A percentile compares a stretch with the other conserved stretches of the same genome.
Evolutionary conservation across 305 asterid species (phyloP).

Genomic region (Fraxinus angustifolia): DNA sequence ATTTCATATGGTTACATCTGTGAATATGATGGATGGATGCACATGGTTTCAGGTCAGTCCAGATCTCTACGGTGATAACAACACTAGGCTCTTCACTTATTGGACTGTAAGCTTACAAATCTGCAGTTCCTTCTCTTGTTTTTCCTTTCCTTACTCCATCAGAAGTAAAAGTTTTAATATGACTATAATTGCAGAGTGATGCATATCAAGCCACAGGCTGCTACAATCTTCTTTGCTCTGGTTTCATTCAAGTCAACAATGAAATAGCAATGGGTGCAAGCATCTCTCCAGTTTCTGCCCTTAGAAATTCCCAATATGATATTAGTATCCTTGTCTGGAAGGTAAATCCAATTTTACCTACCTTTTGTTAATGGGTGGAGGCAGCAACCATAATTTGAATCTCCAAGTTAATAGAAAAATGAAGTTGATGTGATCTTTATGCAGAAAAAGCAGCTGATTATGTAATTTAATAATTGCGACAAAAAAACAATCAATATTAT

Average conservation of each 20-base stretch:
- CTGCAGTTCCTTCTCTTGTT: slow-evolving; percentile 2
- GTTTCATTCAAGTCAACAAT: slow-evolving; percentile 79
- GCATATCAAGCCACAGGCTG: slow-evolving; percentile 95
- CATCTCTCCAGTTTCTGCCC: slow-evolving; percentile 76
- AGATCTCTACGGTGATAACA: slow-evolving; percentile 88
- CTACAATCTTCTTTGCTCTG: slow-evolving; percentile 85
- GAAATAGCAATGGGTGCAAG: slow-evolving; percentile 91
- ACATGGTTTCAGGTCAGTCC: slow-evolving; percentile 76
- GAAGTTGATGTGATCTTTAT: slow-evolving; percentile 19
- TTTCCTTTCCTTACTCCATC: not conserved
- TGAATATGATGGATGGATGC: slow-evolving; percentile 22
- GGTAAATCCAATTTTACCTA: slow-evolving; percentile 44
- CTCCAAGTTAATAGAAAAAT: slow-evolving; percentile 14
- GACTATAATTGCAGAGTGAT: slow-evolving; percentile 56
- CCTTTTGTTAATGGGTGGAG: slow-evolving; percentile 21
- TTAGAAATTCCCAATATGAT: slow-evolving; percentile 64
- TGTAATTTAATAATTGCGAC: slow-evolving; percentile 22
- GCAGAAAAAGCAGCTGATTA: slow-evolving; percentile 22
- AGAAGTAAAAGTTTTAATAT: not conserved
- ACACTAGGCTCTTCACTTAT: slow-evolving; percentile 84
- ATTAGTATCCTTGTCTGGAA: slow-evolving; percentile 83
- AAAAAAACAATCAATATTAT: slow-evolving; percentile 24
- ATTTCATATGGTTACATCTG: not conserved
- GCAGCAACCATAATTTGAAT: slow-evolving; percentile 12
- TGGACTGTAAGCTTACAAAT: slow-evolving; percentile 73